Base-by-base conservation (phyloP, 139 green algal species). In the Nannochloris sp. region DNA sequence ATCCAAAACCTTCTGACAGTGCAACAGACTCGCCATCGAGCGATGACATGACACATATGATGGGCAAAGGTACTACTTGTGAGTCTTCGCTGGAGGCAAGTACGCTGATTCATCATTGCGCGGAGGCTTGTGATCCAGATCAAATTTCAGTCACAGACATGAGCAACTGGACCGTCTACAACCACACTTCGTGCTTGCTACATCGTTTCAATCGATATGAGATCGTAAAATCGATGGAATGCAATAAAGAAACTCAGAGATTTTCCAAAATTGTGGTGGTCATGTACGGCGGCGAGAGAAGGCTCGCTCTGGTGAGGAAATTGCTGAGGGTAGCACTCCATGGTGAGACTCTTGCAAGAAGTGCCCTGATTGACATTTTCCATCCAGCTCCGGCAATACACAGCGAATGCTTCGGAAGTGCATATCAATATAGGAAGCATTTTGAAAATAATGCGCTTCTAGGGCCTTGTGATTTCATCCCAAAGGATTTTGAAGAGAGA, bases 211-310 rank as follows among this genome's bases (percentile, higher is more conserved):
- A n/a, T 8, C 14, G 45, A n/a, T n/a, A n/a, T 6, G 45, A 50
- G 45, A 50, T 50, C 16, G 14, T 50, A 25, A 17, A 50, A 17
- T 50, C 45, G 16, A 50, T 50, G 45, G 45, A n/a, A 50, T 25
- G 16, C 45, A n/a, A 50, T 17, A 17, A 50, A n/a, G 45, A 50
- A 50, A 50, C 16, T 50, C 14, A 50, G 16, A 50, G 16, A n/a
- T 50, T 50, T 50, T 50, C 45, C 45, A 50, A 50, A 50, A 50
- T 50, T 50, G 45, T 50, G 14, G 14, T 50, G 14, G 14, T 50
- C 16, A 17, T 17, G 14, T n/a, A 50, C 45, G 14, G 16, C 14
- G 45, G 45, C 45, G 16, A 25, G 45, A 50, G 14, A n/a, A 17
- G 45, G 14, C 45, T n/a, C 14, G 45, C 45, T 3, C 14, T 25